These are phyloP conservation scores for Penicillium expansum DNA, from an alignment of 2,329 filamentous ascomycete species.

Conservation along the genomic window DNA sequence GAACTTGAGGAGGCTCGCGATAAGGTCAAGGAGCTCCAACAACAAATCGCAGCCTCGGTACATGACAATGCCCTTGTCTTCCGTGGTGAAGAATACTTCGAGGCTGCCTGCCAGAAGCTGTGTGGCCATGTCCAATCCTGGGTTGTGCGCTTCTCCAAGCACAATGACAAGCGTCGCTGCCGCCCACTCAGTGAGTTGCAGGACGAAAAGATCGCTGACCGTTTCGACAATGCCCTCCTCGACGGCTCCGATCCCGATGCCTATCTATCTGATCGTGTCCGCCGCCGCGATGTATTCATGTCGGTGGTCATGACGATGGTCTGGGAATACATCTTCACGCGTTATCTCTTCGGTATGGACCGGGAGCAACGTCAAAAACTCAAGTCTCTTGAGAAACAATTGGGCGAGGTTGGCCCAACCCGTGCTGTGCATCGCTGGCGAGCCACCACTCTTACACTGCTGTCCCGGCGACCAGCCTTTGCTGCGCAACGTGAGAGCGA, in stretches of 20 bases:
- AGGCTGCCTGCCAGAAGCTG: slow-evolving; percentile 86
- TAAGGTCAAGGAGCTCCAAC: slow-evolving; percentile 59
- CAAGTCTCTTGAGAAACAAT: slow-evolving; percentile 88
- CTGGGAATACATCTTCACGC: slow-evolving; percentile 97
- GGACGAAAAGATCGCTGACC: slow-evolving; percentile 89
- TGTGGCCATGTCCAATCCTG: slow-evolving; percentile 96
- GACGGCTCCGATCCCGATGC: slow-evolving; percentile 90
- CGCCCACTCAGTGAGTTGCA: slow-evolving; percentile 78
- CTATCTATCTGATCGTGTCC: slow-evolving; percentile 83
- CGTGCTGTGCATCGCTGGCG: slow-evolving; percentile 97
- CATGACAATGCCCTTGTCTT: slow-evolving; percentile 74
- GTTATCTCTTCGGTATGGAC: slow-evolving; percentile 98
- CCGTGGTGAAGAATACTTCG: slow-evolving; percentile 92
- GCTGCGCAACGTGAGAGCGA: slow-evolving; percentile 78
- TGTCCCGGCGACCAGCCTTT: slow-evolving; percentile 78
- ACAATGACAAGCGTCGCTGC: slow-evolving; percentile 87
- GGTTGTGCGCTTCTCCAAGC: slow-evolving; percentile 97
- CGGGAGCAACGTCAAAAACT: slow-evolving; percentile 96
- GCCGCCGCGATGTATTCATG: slow-evolving; percentile 93
- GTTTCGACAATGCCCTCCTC: slow-evolving; percentile 88
- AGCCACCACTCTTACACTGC: slow-evolving; percentile 85
- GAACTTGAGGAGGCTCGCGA: slow-evolving; percentile 72
- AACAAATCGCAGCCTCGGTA: slow-evolving; percentile 57
- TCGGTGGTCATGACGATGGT: slow-evolving; percentile 99
- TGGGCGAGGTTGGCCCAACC: slow-evolving; percentile 81